Base-by-base conservation (phyloP, 768 basidiomycete species). In the Amanita muscaria region DNA sequence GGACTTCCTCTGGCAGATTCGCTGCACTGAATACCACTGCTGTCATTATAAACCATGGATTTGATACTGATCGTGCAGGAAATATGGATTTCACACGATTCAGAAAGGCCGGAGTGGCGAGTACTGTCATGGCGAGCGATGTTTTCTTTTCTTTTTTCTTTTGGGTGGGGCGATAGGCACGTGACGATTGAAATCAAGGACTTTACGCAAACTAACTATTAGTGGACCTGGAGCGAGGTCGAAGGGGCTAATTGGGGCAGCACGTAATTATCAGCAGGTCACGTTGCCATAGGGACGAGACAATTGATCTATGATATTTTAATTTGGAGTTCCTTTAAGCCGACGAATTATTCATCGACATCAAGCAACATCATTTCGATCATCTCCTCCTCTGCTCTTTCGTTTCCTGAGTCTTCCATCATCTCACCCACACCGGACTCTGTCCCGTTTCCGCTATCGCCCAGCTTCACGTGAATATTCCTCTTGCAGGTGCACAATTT, bases 1-100 rank as follows among this genome's bases (percentile, higher is more conserved):
- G 74, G 24, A 81, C 73, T 2, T 64, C 77, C 23, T 80, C 78
- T 3, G 79, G 71, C 25, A 62, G 61, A 52, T 83, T 84, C 54
- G 73, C 70, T 5, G 77, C 73, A 48, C 69, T 70, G 55, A 79
- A 80, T 1, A 73, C 66, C 24, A 79, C 73, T 6, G 73, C 70
- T 2, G 76, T 68, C 24, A 80, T 62, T 33, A 80, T 65, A 46
- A 73, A 77, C 81, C 81, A 83, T 7, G 79, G 73, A 44, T 70
- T 77, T 3, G 55, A 40, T 14, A 33, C 40, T 19, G 48, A 40
- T 15, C 33, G 35, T 38, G 54, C 40, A 18, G 78, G 76, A 54
- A 72, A 79, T 1, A 73, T 45, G 1, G 63, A 58, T 49, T 73
- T 72, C 46, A 80, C 58, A 15, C 56, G 56, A 36, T 58, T 49